Conservation (phyloP, 1,284 basidiomycete genomes). For the Apiotrichum gracile region DNA sequence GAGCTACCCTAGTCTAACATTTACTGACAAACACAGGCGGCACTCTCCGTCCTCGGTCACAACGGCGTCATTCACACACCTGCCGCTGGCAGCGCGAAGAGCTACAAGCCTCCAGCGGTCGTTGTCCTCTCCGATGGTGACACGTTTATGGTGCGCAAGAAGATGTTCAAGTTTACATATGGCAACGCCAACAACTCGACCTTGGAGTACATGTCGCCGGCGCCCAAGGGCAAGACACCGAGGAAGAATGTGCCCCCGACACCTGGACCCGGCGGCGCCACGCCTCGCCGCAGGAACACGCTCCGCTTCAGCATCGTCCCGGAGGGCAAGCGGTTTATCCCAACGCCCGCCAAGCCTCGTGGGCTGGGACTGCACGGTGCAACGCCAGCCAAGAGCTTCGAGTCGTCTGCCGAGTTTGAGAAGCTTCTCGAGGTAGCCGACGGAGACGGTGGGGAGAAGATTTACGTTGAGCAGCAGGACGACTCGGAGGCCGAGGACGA, state of each 20-base stretch:
- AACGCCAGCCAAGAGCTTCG: constrained; percentile 4
- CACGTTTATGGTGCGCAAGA: constrained; percentile 38
- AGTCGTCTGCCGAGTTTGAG: constrained; percentile 9
- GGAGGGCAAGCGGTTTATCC: constrained; percentile 32
- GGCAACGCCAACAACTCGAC: constrained; percentile 4
- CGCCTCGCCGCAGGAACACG: not conserved
- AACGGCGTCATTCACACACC: constrained; percentile 31
- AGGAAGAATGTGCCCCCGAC: not conserved
- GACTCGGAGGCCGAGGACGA: constrained; percentile 9
- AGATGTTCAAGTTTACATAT: constrained; percentile 43
- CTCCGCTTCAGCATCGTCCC: constrained; percentile 41
- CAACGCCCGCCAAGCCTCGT: constrained; percentile 29
- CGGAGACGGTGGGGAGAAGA: constrained; percentile 38
- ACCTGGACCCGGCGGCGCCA: not conserved
- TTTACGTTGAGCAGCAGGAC: constrained; percentile 36
- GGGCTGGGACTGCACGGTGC: not conserved
- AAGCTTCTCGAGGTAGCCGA: constrained; percentile 25
- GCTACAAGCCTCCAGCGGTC: constrained; percentile 21
- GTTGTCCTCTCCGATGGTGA: constrained; percentile 33
- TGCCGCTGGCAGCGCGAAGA: constrained; percentile 2
- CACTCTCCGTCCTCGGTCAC: constrained; percentile 32
- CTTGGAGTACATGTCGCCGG: constrained; percentile 5
- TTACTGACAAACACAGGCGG: constrained; percentile 23
- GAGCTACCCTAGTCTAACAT: constrained; percentile 6
- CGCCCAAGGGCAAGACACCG: not conserved